Base-by-base conservation (phyloP, 352 stramenopile genomes). In the Aphanomyces stellatus region DNA sequence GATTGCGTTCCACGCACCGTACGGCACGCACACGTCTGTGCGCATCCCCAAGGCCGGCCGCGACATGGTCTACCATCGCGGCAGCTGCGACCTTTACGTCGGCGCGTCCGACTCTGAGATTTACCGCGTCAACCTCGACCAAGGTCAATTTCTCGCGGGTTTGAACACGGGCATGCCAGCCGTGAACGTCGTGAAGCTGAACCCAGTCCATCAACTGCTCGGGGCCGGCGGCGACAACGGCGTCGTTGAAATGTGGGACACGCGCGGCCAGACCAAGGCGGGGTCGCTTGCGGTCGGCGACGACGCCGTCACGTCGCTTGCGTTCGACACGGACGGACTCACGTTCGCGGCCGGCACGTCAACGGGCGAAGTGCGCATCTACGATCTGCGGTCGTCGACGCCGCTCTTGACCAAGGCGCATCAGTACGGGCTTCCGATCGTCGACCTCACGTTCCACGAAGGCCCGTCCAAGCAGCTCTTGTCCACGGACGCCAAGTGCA, bases 41-140 rank as follows among this genome's bases (percentile, higher is more conserved):
- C 77, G 97, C 57, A 96, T 99, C 64, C 97, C 97, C 28, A 98
- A 97, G 34, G 98, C 99, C 78, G 97, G 97, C 4, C 83, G 97
- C 46, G 90, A 96, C 49, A 98, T 99, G 90, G 91, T 85, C 28
- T 99, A 99, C 79, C 92, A 99, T 72, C 81, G 83, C 49, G 90
- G 91, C 55, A 96, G 88, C 42, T 99, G 97, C 74, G 96, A 99
- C 69, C 79, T 99, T 43, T 93, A 98, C 70, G 80, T 99, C 28
- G 95, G 77, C 22, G 88, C 84, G 3, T 91, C 86, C 6, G 76
- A 76, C 25, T 78, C 82, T 5, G 82, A 98, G 59, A 82, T 99
- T 11, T 99, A 99, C 79, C 78, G 97, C 42, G 82, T 99, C 31
- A 99, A 99, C 74, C 79, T 99, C 51, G 97, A 99, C 73, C 87